A percentile compares a stretch with the other conserved stretches of the same genome.
phyloP scores from a whole-genome alignment of 2,329 filamentous ascomycete genomes.

The Aspergillus arachidicola region DNA sequence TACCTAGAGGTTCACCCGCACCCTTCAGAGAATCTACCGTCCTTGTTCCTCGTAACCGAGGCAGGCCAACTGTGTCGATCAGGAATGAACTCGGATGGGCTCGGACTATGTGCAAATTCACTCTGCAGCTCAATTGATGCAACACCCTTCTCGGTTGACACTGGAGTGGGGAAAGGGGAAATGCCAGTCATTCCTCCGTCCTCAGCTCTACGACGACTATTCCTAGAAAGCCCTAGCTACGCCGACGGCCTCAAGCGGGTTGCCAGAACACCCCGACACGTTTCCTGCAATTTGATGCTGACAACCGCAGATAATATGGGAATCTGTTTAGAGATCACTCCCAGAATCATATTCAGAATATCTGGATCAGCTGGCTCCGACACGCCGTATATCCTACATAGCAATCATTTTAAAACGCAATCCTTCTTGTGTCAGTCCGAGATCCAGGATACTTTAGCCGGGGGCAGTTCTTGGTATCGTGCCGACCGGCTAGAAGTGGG shows the following conservation, averaged over 20 bases:
- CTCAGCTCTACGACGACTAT: neutral
- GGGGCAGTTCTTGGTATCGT: neutral
- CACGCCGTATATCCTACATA: neutral
- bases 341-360: neutral
- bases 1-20: neutral
- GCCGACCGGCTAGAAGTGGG: neutral
- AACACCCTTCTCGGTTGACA: neutral
- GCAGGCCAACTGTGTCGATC: neutral
- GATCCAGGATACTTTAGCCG: neutral
- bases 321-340: neutral
- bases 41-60: neutral
- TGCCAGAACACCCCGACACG: neutral
- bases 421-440: neutral
- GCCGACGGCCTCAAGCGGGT: neutral
- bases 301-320: neutral
- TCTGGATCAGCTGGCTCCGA: neutral
- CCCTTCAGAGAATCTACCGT: neutral
- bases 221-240: neutral
- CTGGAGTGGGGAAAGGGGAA: neutral
- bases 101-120: neutral
- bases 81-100: neutral
- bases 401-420: neutral
- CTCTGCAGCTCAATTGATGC: neutral
- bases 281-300: neutral
- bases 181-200: neutral